phyloP scores from a whole-genome alignment of 352 stramenopile genomes.

The Globisporangium irregulare region DNA sequence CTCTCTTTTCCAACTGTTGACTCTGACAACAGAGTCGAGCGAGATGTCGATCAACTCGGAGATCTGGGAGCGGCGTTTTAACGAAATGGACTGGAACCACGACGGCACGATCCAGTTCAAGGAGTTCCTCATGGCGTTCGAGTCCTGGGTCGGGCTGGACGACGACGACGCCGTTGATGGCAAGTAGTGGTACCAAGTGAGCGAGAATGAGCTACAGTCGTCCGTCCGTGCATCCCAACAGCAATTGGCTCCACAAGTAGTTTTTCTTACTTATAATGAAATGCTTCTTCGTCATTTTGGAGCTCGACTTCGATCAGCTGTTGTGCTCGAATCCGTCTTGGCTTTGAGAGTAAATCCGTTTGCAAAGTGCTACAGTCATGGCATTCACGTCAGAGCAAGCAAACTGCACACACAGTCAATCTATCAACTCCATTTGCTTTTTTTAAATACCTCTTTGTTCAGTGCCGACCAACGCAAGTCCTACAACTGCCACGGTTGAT shows the following conservation, averaged over 20 bases:
- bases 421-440: constrained; percentile 12
- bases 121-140: constrained; percentile 88
- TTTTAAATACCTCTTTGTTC: constrained; percentile 30
- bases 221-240: background rate
- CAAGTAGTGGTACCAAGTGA: background rate
- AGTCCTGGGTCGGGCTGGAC: constrained; percentile 83
- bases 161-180: constrained; percentile 44
- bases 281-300: background rate
- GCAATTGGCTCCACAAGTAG: background rate
- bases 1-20: background rate
- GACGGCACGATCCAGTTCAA: constrained; percentile 87
- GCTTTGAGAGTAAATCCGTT: background rate
- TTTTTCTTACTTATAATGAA: background rate
- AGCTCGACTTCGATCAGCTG: background rate
- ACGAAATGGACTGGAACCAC: constrained; percentile 87
- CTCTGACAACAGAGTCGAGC: constrained; percentile 1
- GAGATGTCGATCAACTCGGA: constrained; percentile 60
- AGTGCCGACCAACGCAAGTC: constrained; percentile 6
- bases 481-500: background rate
- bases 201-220: background rate
- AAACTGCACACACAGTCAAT: constrained; percentile 6
- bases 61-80: constrained; percentile 81
- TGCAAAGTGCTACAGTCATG: background rate
- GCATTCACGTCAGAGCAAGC: no score
- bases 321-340: background rate